Conservation (phyloP, 2,329 filamentous ascomycete genomes). For the Diaporthe aspalathi region DNA sequence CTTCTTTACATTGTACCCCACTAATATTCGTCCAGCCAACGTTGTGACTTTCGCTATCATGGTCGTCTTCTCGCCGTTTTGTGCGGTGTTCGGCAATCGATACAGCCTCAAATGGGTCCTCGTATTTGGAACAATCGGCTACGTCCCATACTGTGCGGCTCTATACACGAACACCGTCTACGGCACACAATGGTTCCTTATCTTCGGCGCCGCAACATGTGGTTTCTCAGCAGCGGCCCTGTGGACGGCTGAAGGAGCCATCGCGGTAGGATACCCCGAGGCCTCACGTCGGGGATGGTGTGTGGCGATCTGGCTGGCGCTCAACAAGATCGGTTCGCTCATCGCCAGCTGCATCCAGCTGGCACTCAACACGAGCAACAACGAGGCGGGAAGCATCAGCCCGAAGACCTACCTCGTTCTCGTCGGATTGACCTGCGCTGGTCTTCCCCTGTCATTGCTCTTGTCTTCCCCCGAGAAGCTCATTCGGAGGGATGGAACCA, state of each 20-base stretch:
- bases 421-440: conserved; percentile 54
- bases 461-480: conserved; percentile 54
- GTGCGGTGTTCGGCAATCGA: conserved; percentile 30
- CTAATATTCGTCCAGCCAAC: not conserved
- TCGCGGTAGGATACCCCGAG: conserved; percentile 48
- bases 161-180: conserved; percentile 59
- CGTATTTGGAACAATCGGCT: conserved; percentile 53
- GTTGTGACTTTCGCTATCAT: conserved; percentile 27
- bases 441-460: conserved; percentile 53
- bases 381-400: conserved; percentile 7
- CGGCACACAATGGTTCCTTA: conserved; percentile 56
- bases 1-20: not conserved
- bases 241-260: conserved; percentile 50
- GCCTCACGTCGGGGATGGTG: conserved; percentile 13
- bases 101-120: conserved; percentile 48
- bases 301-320: conserved; percentile 40
- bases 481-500: conserved; percentile 11
- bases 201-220: conserved; percentile 55
- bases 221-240: conserved; percentile 53
- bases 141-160: conserved; percentile 56
- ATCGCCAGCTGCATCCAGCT: conserved; percentile 22
- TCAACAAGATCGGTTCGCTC: conserved; percentile 37
- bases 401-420: conserved; percentile 45
- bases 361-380: conserved; percentile 7
- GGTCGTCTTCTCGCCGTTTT: conserved; percentile 36